These are phyloP conservation scores for Verticillium longisporum DNA, from an alignment of 2,329 filamentous ascomycete genomes.

Conservation along the genomic window DNA sequence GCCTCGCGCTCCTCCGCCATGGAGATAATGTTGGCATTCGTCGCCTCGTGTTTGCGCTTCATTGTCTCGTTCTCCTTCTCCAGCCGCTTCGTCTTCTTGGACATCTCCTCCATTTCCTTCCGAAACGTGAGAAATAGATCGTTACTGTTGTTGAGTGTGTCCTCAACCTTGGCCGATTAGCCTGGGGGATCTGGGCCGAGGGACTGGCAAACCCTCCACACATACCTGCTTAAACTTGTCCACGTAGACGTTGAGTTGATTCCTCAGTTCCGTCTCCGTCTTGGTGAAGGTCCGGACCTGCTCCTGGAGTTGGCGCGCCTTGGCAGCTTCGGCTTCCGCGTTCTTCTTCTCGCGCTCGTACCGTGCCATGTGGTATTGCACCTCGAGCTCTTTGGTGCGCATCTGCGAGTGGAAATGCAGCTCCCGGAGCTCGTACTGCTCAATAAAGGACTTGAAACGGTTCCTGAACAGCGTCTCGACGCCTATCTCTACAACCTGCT, in stretches of 20 bases:
- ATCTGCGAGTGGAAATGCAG: constrained; percentile 88
- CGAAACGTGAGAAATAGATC: constrained; percentile 94
- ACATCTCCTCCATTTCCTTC: constrained; percentile 99
- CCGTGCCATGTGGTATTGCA: constrained; percentile 83
- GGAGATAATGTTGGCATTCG: constrained; percentile 89
- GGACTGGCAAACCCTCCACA: constrained; percentile 5
- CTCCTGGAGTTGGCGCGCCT: constrained; percentile 77
- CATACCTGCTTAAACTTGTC: constrained; percentile 99
- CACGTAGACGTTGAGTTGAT: constrained; percentile 95
- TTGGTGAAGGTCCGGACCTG: constrained; percentile 95
- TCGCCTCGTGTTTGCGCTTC: constrained; percentile 87
- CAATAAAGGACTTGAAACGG: constrained; percentile 89
- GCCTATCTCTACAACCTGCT: constrained; percentile 76
- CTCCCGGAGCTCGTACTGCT: constrained; percentile 94
- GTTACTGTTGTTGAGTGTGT: constrained; percentile 97
- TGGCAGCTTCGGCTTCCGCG: constrained; percentile 72
- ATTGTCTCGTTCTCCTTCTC: constrained; percentile 93
- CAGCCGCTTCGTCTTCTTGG: constrained; percentile 93
- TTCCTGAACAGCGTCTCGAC: constrained; percentile 67
- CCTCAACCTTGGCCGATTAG: constrained; percentile 67
- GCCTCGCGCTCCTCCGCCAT: constrained; percentile 94
- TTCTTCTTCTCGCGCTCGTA: constrained; percentile 86
- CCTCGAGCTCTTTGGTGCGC: constrained; percentile 90
- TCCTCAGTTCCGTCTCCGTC: constrained; percentile 90
- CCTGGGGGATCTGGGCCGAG: background rate